Evolutionary conservation across 2,329 filamentous ascomycete genomes (phyloP).

Genomic region (Chalaropsis ovoidea): DNA sequence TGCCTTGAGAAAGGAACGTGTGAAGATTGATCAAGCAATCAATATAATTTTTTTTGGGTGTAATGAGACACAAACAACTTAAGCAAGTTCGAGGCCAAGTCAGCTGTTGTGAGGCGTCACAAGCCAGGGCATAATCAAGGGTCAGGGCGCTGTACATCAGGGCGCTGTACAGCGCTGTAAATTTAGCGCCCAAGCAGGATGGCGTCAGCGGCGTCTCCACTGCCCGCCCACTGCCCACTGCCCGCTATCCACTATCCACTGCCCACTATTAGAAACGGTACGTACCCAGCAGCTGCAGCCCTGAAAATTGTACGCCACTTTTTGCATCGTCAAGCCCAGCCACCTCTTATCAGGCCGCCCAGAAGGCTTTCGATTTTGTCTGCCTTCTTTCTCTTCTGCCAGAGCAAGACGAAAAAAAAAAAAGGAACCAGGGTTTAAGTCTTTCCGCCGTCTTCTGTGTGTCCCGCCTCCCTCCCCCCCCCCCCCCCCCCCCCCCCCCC

Average conservation of each 20-base stretch:
- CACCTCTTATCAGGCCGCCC: not conserved
- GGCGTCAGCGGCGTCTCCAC: too few species aligned
- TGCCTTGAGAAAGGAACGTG: not conserved
- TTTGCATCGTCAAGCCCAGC: conserved; percentile 9
- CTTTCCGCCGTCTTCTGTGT: conserved; percentile 3
- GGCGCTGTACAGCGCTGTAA: not conserved
- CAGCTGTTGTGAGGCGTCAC: not conserved
- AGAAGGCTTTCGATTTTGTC: not conserved
- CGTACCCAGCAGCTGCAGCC: not conserved
- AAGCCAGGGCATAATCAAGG: not conserved
- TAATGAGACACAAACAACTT: not conserved
- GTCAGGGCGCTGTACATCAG: not conserved
- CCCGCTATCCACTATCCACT: not conserved
- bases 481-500: too few species aligned
- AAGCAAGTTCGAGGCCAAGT: not conserved
- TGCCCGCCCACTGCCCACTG: not conserved
- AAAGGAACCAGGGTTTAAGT: conserved; percentile 11
- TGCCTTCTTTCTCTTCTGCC: not conserved
- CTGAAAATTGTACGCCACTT: not conserved
- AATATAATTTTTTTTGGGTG: too few species aligned
- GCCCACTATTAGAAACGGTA: not conserved
- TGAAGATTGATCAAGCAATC: not conserved
- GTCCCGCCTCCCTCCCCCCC: too few species aligned
- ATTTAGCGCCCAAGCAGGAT: not conserved
- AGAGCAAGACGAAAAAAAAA: not conserved